phyloP scores from a whole-genome alignment of 306 rosid genomes.

The Albizia julibrissin region DNA sequence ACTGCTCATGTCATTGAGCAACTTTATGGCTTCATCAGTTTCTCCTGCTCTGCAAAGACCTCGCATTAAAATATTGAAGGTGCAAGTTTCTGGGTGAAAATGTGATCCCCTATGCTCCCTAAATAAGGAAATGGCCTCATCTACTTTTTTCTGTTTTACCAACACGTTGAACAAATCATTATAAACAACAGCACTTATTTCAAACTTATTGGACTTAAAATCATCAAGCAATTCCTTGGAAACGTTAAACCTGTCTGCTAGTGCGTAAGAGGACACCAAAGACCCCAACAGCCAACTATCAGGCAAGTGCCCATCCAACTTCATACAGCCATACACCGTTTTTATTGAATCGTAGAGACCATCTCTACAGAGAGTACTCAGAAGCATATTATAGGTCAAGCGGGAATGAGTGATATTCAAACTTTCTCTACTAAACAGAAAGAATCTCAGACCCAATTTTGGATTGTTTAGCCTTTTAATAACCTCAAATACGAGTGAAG shows the following conservation, averaged over 20 bases:
- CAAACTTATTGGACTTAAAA: constrained; percentile 41
- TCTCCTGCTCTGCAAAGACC: constrained; percentile 64
- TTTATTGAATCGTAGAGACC: constrained; percentile 64
- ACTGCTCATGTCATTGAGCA: constrained; percentile 60
- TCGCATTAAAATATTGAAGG: constrained; percentile 73
- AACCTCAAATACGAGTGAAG: constrained; percentile 68
- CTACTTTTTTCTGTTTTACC: constrained; percentile 52
- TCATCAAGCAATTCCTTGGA: constrained; percentile 60
- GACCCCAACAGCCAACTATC: constrained; percentile 57
- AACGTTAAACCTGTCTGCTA: constrained; percentile 49
- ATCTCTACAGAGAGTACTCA: constrained; percentile 73
- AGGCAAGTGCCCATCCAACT: constrained; percentile 63
- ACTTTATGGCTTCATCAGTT: constrained; percentile 57
- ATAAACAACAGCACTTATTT: constrained; percentile 52
- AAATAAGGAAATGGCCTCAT: constrained; percentile 63
- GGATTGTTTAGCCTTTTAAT: constrained; percentile 64
- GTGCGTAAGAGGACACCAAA: constrained; percentile 67
- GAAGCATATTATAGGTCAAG: constrained; percentile 62
- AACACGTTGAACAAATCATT: constrained; percentile 63
- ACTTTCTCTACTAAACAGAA: constrained; percentile 56
- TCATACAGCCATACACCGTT: constrained; percentile 66
- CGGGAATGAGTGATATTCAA: constrained; percentile 50
- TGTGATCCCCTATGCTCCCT: constrained; percentile 54
- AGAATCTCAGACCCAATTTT: constrained; percentile 62
- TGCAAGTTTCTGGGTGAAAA: constrained; percentile 51